A percentile compares a stretch with the other conserved stretches of the same genome.
phyloP scores from a whole-genome alignment of 805 yeast genomes.

The Starmerella davenportii region DNA sequence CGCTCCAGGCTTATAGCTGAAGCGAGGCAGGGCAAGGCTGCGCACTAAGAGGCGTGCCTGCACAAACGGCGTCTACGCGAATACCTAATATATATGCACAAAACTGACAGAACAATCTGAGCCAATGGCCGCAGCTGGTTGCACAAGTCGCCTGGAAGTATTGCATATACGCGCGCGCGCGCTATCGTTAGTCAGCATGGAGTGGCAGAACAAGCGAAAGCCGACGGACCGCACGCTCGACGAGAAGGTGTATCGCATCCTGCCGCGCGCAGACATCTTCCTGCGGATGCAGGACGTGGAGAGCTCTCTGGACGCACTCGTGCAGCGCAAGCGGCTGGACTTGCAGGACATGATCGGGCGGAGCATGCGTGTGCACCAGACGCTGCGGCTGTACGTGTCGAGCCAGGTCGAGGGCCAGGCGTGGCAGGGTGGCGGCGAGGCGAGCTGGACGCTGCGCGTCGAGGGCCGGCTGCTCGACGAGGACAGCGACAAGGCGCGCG shows the following conservation, averaged over 20 bases:
- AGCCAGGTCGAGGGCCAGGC: slow-evolving; percentile 74
- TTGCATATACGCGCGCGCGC: neutral
- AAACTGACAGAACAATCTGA: no score
- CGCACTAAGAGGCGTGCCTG: no score
- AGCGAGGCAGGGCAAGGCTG: no score
- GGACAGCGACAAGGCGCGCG: slow-evolving; percentile 34
- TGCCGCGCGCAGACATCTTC: slow-evolving; percentile 60
- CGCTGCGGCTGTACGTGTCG: slow-evolving; percentile 62
- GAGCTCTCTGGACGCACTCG: slow-evolving; percentile 56
- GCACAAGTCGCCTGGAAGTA: no score
- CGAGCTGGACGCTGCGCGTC: slow-evolving; percentile 61
- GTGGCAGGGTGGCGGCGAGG: slow-evolving; percentile 41
- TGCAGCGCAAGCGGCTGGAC: slow-evolving; percentile 69
- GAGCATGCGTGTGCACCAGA: slow-evolving; percentile 34
- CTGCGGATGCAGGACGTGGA: slow-evolving; percentile 66
- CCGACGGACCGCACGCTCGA: slow-evolving; percentile 42
- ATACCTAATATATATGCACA: no score
- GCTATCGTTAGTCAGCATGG: slow-evolving; percentile 5
- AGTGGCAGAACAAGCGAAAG: slow-evolving; percentile 19
- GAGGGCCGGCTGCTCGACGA: slow-evolving; percentile 63
- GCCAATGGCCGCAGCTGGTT: no score
- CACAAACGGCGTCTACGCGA: no score
- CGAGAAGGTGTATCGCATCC: slow-evolving; percentile 26
- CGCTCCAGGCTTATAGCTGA: no score
- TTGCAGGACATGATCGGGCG: slow-evolving; percentile 50